Evolutionary conservation across 1,284 basidiomycete species (phyloP), one percentile per base, ranked within the genome.

Genomic region (Ustilago hordei): DNA sequence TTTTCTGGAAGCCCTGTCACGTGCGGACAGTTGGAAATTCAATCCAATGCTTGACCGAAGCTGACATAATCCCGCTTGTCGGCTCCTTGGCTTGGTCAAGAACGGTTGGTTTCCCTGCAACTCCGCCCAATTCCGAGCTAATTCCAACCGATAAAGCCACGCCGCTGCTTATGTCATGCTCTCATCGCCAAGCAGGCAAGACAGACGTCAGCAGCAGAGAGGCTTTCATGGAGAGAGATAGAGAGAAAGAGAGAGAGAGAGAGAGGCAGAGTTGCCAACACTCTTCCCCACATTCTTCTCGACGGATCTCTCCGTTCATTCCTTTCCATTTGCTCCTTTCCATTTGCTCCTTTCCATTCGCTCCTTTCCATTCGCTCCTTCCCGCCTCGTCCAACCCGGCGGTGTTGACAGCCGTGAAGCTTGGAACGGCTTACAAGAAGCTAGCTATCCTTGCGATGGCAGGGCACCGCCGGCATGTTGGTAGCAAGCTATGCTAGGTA

Each of bases 301-400:
- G 34, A 35, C 58, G 58, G 58, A 60, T 60, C 35, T 60, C 28
- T 60, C 58, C 58, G 48, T 52, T 54, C 17, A 47, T 28, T 32
- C 28, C 47, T 48, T 60, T 60, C 35, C 58, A 23, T 23, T 54
- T 9, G 58, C 48, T 32, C 28, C 47, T 48, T 60, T 60, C n/a
- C n/a, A n/a, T n/a, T n/a, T n/a, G n/a, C n/a, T n/a, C n/a, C 35
- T 48, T 60, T 60, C 35, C 58, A 28, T 28, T 54, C 17, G 58
- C 48, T 32, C 28, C 47, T 48, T 60, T 60, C 35, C 58, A 28
- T 28, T 54, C 17, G 58, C 48, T 32, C 28, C 47, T 48, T 60
- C 52, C 35, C 58, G n/a, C 12, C 48, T 58, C 15, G 31, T 15
- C 28, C 31, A 28, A 35, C 36, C 48, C 48, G 5, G 48, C 48